Percentiles rank a stretch among this genome's conserved stretches.
Evolutionary conservation across 306 rosid species (phyloP).

Genomic region (Quercus dentata): DNA sequence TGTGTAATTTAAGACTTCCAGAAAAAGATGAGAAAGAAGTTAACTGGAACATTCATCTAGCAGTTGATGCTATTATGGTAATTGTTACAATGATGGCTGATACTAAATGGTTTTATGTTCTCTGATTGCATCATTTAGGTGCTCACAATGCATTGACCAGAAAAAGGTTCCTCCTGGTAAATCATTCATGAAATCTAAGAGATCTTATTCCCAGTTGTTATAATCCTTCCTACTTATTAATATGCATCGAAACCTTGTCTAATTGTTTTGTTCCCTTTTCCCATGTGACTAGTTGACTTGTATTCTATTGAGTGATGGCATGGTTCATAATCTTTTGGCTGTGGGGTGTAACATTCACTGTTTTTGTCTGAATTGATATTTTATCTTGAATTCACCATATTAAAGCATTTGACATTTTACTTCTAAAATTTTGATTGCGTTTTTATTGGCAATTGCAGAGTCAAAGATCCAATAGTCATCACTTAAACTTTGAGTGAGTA

Average conservation of each 20-base stretch:
- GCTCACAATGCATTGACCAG: too few relatives aligned
- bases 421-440: constrained; percentile 11
- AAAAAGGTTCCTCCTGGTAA: too few relatives aligned
- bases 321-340: not conserved
- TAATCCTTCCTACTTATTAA: not conserved
- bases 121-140: too few relatives aligned
- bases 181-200: too few relatives aligned
- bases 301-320: not conserved
- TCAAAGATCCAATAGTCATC: constrained; percentile 34
- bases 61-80: too few relatives aligned
- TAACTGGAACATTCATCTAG: too few relatives aligned
- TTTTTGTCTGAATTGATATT: not conserved
- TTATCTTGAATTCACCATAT: not conserved
- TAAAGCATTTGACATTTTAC: not conserved
- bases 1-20: too few relatives aligned
- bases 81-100: too few relatives aligned
- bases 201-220: too few relatives aligned
- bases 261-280: not conserved
- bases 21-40: too few relatives aligned
- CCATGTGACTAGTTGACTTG: not conserved
- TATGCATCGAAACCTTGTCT: not conserved
- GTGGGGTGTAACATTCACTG: not conserved
- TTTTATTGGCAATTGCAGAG: constrained; percentile 53
- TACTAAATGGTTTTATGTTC: too few relatives aligned
- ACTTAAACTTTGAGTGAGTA: constrained; percentile 55